Evolutionary conservation across 2,329 filamentous ascomycete species (phyloP).

Genomic region (Dactylonectria macrodidyma): DNA sequence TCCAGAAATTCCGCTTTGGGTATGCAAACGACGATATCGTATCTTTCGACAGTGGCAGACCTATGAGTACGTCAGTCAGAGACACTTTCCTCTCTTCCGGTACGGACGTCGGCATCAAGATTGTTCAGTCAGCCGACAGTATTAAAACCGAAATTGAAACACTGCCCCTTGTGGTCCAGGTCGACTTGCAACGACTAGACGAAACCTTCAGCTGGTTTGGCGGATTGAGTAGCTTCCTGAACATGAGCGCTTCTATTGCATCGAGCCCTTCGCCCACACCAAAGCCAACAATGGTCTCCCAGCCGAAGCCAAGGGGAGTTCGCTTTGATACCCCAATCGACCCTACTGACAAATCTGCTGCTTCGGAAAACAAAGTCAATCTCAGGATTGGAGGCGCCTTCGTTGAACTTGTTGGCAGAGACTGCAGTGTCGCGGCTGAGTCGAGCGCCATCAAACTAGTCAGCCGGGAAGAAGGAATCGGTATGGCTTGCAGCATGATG

Average conservation of each 20-base stretch:
- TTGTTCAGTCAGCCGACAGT: constrained; percentile 61
- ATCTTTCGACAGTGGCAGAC: constrained; percentile 71
- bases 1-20: constrained; percentile 74
- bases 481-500: constrained; percentile 82
- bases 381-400: constrained; percentile 82
- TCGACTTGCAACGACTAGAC: constrained; percentile 87
- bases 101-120: constrained; percentile 70
- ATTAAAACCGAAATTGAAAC: constrained; percentile 78
- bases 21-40: constrained; percentile 75
- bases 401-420: constrained; percentile 83
- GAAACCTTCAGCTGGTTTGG: constrained; percentile 92
- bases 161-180: constrained; percentile 79
- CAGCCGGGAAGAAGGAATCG: constrained; percentile 80
- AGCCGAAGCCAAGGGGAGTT: constrained; percentile 68
- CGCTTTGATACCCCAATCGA: constrained; percentile 70
- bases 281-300: constrained; percentile 55
- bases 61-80: constrained; percentile 72
- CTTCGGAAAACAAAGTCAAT: constrained; percentile 78
- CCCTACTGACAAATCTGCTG: constrained; percentile 62
- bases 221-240: constrained; percentile 90
- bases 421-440: constrained; percentile 81
- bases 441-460: constrained; percentile 88
- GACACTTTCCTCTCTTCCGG: constrained; percentile 72
- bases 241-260: constrained; percentile 87
- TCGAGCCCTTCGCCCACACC: constrained; percentile 74